Evolutionary conservation across 2,329 filamentous ascomycete genomes (phyloP).

Genomic region (Fusarium mundagurra): DNA sequence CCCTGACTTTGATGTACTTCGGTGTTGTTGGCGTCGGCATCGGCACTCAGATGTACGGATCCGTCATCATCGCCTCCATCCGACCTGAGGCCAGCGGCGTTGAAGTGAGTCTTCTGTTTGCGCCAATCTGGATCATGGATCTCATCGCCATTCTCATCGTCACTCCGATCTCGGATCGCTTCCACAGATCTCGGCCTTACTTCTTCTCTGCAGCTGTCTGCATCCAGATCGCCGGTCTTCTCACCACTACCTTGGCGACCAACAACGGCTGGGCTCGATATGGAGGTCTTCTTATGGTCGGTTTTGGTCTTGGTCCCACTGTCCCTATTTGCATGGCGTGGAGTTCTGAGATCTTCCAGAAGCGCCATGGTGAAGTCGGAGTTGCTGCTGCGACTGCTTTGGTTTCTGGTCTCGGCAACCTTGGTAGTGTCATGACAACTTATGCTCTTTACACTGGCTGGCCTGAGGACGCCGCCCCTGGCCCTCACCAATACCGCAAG

Average conservation of each 20-base stretch:
- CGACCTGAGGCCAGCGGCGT: conserved; percentile 77
- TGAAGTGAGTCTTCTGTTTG: conserved; percentile 82
- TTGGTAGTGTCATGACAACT: conserved; percentile 86
- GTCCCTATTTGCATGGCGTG: conserved; percentile 95
- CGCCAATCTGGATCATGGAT: conserved; percentile 95
- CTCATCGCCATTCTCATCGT: conserved; percentile 86
- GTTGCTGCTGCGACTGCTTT: conserved; percentile 87
- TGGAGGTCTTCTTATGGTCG: conserved; percentile 87
- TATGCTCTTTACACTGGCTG: conserved; percentile 91
- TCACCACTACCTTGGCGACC: conserved; percentile 79
- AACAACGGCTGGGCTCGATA: conserved; percentile 83
- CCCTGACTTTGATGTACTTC: conserved; percentile 90
- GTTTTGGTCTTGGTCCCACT: conserved; percentile 89
- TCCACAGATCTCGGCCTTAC: conserved; percentile 79
- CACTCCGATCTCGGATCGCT: conserved; percentile 87
- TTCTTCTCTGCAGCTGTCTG: conserved; percentile 82
- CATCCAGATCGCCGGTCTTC: conserved; percentile 83
- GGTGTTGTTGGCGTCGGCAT: conserved; percentile 93
- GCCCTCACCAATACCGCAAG: conserved; percentile 77
- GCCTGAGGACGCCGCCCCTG: conserved; percentile 76
- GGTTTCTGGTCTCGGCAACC: conserved; percentile 86
- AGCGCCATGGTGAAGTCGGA: conserved; percentile 87
- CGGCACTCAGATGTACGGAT: conserved; percentile 87
- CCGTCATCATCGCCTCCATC: conserved; percentile 84
- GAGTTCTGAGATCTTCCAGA: conserved; percentile 91